phyloP scores from a whole-genome alignment of 352 stramenopile species.

The Pythium coloratum region DNA sequence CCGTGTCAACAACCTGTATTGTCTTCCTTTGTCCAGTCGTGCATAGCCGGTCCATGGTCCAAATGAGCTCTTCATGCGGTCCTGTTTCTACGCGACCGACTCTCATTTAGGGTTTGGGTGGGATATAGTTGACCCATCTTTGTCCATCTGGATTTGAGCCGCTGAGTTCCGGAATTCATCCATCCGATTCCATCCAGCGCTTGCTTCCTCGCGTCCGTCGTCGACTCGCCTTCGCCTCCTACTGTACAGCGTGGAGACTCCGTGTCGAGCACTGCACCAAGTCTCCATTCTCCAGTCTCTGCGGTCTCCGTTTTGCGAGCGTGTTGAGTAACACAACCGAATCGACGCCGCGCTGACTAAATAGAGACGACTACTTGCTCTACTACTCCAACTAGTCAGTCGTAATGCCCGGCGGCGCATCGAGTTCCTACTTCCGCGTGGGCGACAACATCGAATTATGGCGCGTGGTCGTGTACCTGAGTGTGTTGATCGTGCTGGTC shows the following conservation, averaged over 20 bases:
- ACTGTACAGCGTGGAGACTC: not conserved
- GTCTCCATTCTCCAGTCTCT: too few species aligned
- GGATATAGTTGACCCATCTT: too few species aligned
- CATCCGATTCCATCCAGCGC: slow-evolving; percentile 2
- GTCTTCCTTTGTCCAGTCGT: not conserved
- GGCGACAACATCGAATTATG: slow-evolving; percentile 56
- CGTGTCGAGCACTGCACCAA: too few species aligned
- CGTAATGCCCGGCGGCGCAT: slow-evolving; percentile 2
- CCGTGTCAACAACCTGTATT: not conserved
- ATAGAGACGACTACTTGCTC: too few species aligned
- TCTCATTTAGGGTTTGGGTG: not conserved
- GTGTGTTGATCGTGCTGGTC: slow-evolving; percentile 46
- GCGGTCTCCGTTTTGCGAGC: not conserved
- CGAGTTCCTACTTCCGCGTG: slow-evolving; percentile 50
- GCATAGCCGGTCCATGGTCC: not conserved
- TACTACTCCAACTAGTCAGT: not conserved
- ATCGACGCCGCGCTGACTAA: not conserved
- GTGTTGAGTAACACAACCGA: not conserved
- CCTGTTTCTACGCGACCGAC: not conserved
- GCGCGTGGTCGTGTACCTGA: slow-evolving; percentile 52
- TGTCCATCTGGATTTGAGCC: not conserved
- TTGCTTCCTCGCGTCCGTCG: not conserved
- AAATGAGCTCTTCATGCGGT: not conserved
- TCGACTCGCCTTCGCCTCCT: not conserved
- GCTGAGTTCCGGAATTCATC: slow-evolving; percentile 1